Percentiles rank a stretch among this genome's conserved stretches.
Conservation (phyloP, 2,329 filamentous ascomycete genomes). For the Myriosclerotinia scirpicola region DNA sequence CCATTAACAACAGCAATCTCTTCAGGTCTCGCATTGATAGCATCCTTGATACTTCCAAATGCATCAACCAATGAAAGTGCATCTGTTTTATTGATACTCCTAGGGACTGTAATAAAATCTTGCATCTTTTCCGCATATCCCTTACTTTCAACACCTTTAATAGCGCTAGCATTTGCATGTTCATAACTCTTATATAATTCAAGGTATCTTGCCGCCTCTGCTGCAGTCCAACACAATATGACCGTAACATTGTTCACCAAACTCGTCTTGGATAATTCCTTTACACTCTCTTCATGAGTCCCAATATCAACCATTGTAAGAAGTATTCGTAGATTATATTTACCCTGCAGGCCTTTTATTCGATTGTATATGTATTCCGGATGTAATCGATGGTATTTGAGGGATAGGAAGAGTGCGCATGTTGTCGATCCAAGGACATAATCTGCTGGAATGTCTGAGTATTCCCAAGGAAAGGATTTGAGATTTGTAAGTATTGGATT, state of each 20-base stretch:
- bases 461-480: constrained; percentile 87
- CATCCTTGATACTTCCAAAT: constrained; percentile 84
- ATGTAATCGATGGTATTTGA: constrained; percentile 96
- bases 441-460: constrained; percentile 93
- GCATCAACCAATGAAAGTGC: constrained; percentile 86
- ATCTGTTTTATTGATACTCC: constrained; percentile 92
- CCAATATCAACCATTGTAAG: constrained; percentile 92
- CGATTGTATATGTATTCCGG: constrained; percentile 97
- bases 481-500: constrained; percentile 88
- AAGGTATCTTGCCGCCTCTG: constrained; percentile 89
- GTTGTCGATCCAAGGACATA: constrained; percentile 86
- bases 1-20: constrained; percentile 82
- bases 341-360: constrained; percentile 78
- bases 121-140: constrained; percentile 84
- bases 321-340: constrained; percentile 82
- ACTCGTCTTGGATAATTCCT: constrained; percentile 88
- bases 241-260: constrained; percentile 90
- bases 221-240: constrained; percentile 90
- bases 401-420: constrained; percentile 86
- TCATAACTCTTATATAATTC: constrained; percentile 96
- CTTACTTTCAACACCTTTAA: constrained; percentile 80
- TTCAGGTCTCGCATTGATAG: constrained; percentile 84
- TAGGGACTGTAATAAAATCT: constrained; percentile 88
- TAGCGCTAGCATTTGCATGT: constrained; percentile 74
- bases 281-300: constrained; percentile 86